These are phyloP conservation scores for Apiospora marii DNA, from an alignment of 2,329 filamentous ascomycete species.

Conservation along the genomic window DNA sequence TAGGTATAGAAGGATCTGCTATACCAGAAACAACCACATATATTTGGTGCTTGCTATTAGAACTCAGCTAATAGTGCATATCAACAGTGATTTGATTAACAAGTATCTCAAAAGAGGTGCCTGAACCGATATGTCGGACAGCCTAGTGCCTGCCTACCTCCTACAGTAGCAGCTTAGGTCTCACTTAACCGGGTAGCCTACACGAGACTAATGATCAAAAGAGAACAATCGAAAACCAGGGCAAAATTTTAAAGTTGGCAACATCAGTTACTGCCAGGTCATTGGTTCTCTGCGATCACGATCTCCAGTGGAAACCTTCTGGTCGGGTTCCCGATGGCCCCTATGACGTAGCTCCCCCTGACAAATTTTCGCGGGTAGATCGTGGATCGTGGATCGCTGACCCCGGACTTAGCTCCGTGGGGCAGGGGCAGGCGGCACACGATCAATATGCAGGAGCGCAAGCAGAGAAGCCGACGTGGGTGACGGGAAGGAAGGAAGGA, in stretches of 20 bases:
- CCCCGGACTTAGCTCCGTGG: conserved; percentile 9
- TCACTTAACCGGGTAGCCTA: background rate
- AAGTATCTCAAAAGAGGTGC: too few relatives aligned
- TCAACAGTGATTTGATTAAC: too few relatives aligned
- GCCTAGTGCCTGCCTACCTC: too few relatives aligned
- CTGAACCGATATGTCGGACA: too few relatives aligned
- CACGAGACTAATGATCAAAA: background rate
- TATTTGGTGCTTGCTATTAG: background rate
- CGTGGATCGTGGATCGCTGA: background rate
- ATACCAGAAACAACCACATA: background rate
- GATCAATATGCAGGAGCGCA: background rate
- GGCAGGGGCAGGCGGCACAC: background rate
- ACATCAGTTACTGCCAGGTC: background rate
- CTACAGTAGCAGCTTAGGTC: too few relatives aligned
- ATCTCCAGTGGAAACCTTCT: conserved; percentile 6
- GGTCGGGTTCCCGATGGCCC: background rate
- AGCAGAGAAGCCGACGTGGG: background rate
- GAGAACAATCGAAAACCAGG: background rate
- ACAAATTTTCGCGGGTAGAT: conserved; percentile 1
- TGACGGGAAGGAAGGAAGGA: background rate
- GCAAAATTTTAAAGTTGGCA: background rate
- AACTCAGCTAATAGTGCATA: too few relatives aligned
- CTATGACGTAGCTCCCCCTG: conserved; percentile 10
- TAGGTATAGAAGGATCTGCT: background rate
- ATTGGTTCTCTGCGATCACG: background rate